Evolutionary conservation across 768 basidiomycete genomes (phyloP), one percentile per base, ranked within the genome.

Genomic region (Leccinum fibrillosum): DNA sequence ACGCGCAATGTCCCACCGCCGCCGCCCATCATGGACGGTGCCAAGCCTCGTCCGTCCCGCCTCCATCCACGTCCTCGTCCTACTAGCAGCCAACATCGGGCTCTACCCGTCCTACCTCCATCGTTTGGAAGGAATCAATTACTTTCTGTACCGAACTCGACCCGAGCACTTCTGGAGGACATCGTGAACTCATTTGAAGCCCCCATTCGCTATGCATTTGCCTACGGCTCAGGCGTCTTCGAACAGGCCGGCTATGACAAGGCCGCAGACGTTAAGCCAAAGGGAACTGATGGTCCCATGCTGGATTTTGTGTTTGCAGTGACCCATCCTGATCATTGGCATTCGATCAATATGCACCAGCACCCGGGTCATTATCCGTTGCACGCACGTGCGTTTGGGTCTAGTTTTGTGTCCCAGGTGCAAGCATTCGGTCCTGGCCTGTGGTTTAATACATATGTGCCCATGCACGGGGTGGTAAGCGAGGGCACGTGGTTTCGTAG

Each of bases 231-330:
- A 3, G 97, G 96, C 0, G 94, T 98, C 2, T 97, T 97, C 65
- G 85, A 91, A 67, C 97, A 99, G 74, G 86, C 88, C 55, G 92
- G 95, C 17, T 91, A 95, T 64, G 62, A 66, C 58, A 60, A 70
- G 34, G 61, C 72, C 58, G n/a, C 48, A 0, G 56, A 54, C n/a
- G 65, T 67, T 19, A 65, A 63, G 28, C 65, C 63, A 50, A 67
- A 69, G 21, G 66, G 66, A 12, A 73, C 76, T 17, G 71, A 76
- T 19, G 68, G 74, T 45, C 94, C 94, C 0, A 92, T 98, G 90
- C 82, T 98, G 21, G 97, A 99, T 74, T 97, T 98, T 66, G 84
- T 99, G 73, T 92, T 99, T 71, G 95, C 94, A 0, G 96, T 98
- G 48, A 92, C 93, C 2, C 94, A 97, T 64, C 81, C 97, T 0